Evolutionary conservation across 2,329 filamentous ascomycete species (phyloP).

Genomic region (Cordyceps farinosa): DNA sequence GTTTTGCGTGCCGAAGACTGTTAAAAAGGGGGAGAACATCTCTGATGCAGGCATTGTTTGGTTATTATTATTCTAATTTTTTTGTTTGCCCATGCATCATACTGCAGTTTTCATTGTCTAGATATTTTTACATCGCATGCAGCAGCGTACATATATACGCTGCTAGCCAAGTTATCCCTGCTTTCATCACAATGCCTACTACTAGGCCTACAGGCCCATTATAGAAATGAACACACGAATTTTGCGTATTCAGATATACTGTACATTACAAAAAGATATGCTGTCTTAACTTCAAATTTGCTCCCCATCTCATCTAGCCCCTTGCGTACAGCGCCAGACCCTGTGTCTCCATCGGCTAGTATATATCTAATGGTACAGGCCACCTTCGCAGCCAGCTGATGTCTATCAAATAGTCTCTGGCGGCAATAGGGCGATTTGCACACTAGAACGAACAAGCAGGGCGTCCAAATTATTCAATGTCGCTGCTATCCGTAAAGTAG

Average conservation of each 20-base stretch:
- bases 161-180: background rate
- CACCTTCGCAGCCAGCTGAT: constrained; percentile 15
- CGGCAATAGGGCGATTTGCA: background rate
- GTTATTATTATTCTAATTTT: background rate
- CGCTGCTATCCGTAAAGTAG: constrained; percentile 67
- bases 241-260: background rate
- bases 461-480: constrained; percentile 33
- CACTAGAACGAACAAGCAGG: background rate
- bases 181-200: background rate
- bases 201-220: too few species aligned
- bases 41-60: background rate
- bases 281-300: constrained; percentile 8
- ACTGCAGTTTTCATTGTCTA: background rate
- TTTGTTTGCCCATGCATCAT: background rate
- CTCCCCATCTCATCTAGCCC: background rate
- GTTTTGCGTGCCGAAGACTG: background rate
- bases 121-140: background rate
- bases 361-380: constrained; percentile 22
- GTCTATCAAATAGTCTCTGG: background rate
- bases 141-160: background rate
- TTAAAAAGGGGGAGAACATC: background rate
- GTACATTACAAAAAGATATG: constrained; percentile 13
- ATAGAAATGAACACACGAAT: background rate
- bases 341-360: background rate
- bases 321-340: background rate